Base-by-base conservation (phyloP, 2,329 filamentous ascomycete species). In the Ramularia endophylla region DNA sequence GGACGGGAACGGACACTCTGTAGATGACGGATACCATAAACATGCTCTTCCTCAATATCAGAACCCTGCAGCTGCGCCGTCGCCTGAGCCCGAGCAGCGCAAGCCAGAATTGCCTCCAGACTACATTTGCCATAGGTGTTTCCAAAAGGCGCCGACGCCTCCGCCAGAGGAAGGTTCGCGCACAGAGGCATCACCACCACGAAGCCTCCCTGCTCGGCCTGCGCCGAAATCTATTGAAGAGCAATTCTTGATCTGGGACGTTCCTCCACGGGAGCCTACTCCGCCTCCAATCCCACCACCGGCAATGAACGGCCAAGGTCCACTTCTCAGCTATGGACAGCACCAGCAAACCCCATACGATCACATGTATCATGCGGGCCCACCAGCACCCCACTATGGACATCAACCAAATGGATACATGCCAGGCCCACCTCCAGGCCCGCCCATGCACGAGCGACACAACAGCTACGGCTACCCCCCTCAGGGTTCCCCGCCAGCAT, bases 81-180 rank as follows among this genome's bases (percentile, higher is more conserved):
- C 47, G 19, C 32, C 43, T 28, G 46, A 51, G 17, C 34, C 40
- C 16, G 33, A 45, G 9, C 46, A 37, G 13, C n/a, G 31, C 9
- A 45, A 43, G 19, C 31, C 35, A 5, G 44, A 43, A 33, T 36
- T 9, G 27, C 49, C 43, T 16, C 45, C 47, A 25, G 54, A 53
- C 5, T 70, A 65, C 37, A 48, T 70, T n/a, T 73, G 70, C 45
- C 67, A 72, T 50, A 71, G 70, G 44, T 73, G 70, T 46, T 67
- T 71, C 48, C 65, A 68, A 59, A 67, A 66, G 54, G 66, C 63
- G 47, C 57, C 57, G 8, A 59, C 56, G 9, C 57, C 61, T n/a
- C 50, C 61, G 29, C 56, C 67, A 12, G 61, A 62, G 31, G 51
- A 51, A 15, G 22, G 35, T 12, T n/a, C 43, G 11, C 33, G 37